Evolutionary conservation across 345 rosid genomes (phyloP), one percentile per base, ranked within the genome.

Genomic region (Schrenkiella parvula): DNA sequence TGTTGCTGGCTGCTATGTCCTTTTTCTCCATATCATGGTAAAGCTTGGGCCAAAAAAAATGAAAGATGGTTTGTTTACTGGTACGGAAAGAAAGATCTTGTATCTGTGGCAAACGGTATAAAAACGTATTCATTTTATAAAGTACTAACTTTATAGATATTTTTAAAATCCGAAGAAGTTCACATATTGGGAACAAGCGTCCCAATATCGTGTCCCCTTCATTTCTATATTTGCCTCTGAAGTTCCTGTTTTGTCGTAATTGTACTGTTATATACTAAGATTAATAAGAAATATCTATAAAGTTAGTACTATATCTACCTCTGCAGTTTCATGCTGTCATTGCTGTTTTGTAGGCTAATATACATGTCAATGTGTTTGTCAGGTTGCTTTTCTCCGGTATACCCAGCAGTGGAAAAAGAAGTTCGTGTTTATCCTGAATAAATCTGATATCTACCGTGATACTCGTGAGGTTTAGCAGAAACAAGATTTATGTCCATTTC

Each of bases 361-460:
- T 75, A 6, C 58, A 53, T 26, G 38, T 34, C 18, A 22, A 47
- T 55, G 26, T 70, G 42, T 66, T 78, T 78, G 72, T 56, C 83
- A 95, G 99, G 99, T 91, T 77, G 68, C 71, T 34, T 95, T 95
- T 82, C 99, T 95, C 77, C 92, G 86, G 57, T 95, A 95, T 67
- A 88, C 83, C 53, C 97, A 91, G 71, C 93, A 91, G 65, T 95
- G 97, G 99, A 95, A 86, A 84, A 91, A 95, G 86, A 95, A 87
- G 80, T 87, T 88, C 66, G 87, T 95, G 46, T 91, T 95, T 76
- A 85, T 95, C 70, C 82, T 95, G 72, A 91, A 95, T 74, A 95
- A 91, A 80, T 80, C 97, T 61, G 99, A 95, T 64, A 87, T 95
- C 67, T 91, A 95, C 80, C 93, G 71, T 82, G 85, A 85, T 83